phyloP scores from a whole-genome alignment of 2,329 filamentous ascomycete species.

The Aaosphaeria arxii region DNA sequence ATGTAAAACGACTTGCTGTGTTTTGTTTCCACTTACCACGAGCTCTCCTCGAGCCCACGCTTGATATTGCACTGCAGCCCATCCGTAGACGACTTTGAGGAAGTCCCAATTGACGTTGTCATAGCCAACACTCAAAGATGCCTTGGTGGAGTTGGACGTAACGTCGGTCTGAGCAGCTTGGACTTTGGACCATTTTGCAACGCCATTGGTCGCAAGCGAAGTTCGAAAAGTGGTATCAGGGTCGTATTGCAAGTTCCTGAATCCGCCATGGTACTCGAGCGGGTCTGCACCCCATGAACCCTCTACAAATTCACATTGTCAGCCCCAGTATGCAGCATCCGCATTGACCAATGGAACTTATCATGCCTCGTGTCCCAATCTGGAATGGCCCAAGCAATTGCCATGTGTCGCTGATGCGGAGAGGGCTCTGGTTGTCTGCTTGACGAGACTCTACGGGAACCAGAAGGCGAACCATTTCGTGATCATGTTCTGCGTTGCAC shows the following conservation, averaged over 20 bases:
- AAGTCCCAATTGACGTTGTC: conserved; percentile 53
- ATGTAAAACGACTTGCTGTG: conserved; percentile 41
- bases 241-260: conserved; percentile 46
- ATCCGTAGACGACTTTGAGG: conserved; percentile 55
- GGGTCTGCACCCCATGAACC: conserved; percentile 59
- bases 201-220: conserved; percentile 51
- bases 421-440: conserved; percentile 6
- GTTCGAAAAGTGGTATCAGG: conserved; percentile 44
- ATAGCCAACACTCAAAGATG: conserved; percentile 46
- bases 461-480: conserved; percentile 12
- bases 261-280: conserved; percentile 53
- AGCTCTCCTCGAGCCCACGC: conserved; percentile 55
- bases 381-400: conserved; percentile 57
- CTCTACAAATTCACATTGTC: conserved; percentile 40
- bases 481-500: conserved; percentile 8
- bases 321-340: not conserved
- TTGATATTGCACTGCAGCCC: conserved; percentile 58
- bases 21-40: conserved; percentile 33
- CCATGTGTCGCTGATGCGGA: conserved; percentile 43
- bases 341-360: not conserved
- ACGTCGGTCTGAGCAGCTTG: conserved; percentile 28
- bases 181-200: conserved; percentile 47
- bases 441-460: conserved; percentile 7
- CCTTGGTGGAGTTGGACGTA: conserved; percentile 27
- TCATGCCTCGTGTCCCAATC: conserved; percentile 56